Base-by-base conservation (phyloP, 495 filamentous ascomycete species). In the Mycothermus thermophilus region DNA sequence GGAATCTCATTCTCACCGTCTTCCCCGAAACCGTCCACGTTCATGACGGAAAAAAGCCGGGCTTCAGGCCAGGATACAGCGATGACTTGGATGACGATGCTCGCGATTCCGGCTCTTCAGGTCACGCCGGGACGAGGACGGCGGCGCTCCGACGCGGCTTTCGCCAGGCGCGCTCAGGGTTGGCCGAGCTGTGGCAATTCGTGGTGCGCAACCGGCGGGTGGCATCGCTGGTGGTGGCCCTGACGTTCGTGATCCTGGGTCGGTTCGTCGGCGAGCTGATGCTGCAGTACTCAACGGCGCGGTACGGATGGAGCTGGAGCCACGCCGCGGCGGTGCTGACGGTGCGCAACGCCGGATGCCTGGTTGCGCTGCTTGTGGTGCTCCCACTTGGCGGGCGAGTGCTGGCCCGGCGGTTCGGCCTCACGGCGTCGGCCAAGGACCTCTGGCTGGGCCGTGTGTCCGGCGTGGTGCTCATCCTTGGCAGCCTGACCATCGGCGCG, bases 1-100 rank as follows among this genome's bases (percentile, higher is more conserved):
- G 27, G 16, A 35, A 38, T n/a, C 15, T 43, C 3, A 11, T 29
- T 8, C 17, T 34, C 0, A 8, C 46, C 5, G 11, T 32, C 4
- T 42, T 52, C 8, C 55, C 55, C 7, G 55, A 59, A 31, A 59
- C 55, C 3, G 30, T 54, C 15, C 41, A 47, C 3, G 37, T 57
- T 6, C 50, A 51, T 20, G 37, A 32, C 13, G 4, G 19, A 19
- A 41, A 36, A 28, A 30, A 11, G 17, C 16, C 29, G 18, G 33
- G 22, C n/a, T 8, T 27, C 24, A 30, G 9, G 17, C 16, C 29
- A 15, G 33, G 22, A 13, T 8, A 27, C 24, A 15, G 5, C 10
- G 12, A 13, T 1, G 34, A 16, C 23, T 26, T 38, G 2, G 42
- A 48, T 22, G 35, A 24, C 9, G 35, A 25, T 11, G 6, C 22